Percentiles rank a stretch among this genome's conserved stretches.
Conservation (phyloP, 169 alveolate species). For the Babesia microti region DNA sequence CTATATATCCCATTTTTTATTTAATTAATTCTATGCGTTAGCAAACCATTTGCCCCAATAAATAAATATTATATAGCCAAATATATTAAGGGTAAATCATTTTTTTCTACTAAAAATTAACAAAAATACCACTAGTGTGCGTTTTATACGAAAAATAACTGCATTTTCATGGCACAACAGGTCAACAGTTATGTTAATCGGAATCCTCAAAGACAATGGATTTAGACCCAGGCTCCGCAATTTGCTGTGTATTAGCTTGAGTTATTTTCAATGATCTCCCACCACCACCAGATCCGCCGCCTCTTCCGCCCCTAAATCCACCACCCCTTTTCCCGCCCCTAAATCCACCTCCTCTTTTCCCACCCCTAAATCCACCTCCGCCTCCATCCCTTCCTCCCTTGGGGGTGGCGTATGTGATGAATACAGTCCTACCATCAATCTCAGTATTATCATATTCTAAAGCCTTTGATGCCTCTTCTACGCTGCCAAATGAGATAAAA, state of each 20-base stretch:
- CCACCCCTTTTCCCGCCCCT: conserved; percentile 59
- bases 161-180: no score
- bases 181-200: conserved; percentile 10
- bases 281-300: conserved; percentile 47
- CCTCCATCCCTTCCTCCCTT: conserved; percentile 50
- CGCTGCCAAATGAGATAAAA: conserved; percentile 50
- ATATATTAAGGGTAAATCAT: no score
- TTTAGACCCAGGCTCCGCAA: conserved; percentile 23
- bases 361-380: conserved; percentile 53
- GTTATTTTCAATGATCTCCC: conserved; percentile 4
- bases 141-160: no score
- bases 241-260: conserved; percentile 5
- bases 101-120: no score
- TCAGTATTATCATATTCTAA: conserved; percentile 62
- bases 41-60: no score
- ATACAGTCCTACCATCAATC: conserved; percentile 62
- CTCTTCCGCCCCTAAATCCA: conserved; percentile 39
- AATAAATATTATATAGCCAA: no score
- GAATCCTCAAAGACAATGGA: conserved; percentile 39
- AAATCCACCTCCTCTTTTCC: conserved; percentile 59
- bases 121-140: no score
- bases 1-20: no score
- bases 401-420: conserved; percentile 61
- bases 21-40: no score
- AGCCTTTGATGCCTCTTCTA: conserved; percentile 62